phyloP scores from a whole-genome alignment of 1,284 basidiomycete species.

The Puccinia novopanici region DNA sequence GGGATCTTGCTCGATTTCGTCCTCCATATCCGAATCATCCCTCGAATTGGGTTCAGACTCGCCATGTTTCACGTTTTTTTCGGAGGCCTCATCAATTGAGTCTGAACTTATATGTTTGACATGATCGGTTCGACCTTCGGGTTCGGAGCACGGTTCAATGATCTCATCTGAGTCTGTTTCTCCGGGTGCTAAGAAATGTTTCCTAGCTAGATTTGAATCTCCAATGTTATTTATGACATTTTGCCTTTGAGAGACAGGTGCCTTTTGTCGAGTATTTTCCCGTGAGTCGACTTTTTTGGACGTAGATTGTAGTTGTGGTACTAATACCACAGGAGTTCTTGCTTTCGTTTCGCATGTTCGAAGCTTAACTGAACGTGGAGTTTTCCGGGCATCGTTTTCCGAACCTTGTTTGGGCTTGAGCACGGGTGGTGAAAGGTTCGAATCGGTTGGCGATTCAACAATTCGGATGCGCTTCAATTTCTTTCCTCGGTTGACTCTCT shows the following conservation, averaged over 20 bases:
- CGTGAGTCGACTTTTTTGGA: background rate
- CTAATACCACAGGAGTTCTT: background rate
- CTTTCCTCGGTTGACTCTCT: background rate
- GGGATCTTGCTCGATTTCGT: constrained; percentile 3
- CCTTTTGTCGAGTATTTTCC: background rate
- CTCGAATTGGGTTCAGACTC: background rate
- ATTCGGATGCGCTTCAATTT: constrained; percentile 16
- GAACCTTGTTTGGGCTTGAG: background rate
- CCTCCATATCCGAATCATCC: background rate
- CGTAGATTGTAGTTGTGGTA: background rate
- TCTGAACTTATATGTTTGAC: background rate
- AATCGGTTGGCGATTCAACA: constrained; percentile 7
- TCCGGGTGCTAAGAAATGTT: background rate
- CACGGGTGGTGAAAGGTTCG: background rate
- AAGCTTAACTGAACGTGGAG: background rate
- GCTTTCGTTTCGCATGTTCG: background rate
- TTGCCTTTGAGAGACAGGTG: background rate
- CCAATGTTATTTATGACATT: background rate
- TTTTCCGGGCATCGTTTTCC: background rate
- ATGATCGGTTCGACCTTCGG: background rate
- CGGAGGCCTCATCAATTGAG: background rate
- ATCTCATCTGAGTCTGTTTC: background rate
- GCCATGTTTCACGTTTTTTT: background rate
- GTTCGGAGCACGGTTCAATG: background rate
- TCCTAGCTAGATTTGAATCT: background rate